Conservation (phyloP, 306 rosid genomes). For the Malus sieversii region DNA sequence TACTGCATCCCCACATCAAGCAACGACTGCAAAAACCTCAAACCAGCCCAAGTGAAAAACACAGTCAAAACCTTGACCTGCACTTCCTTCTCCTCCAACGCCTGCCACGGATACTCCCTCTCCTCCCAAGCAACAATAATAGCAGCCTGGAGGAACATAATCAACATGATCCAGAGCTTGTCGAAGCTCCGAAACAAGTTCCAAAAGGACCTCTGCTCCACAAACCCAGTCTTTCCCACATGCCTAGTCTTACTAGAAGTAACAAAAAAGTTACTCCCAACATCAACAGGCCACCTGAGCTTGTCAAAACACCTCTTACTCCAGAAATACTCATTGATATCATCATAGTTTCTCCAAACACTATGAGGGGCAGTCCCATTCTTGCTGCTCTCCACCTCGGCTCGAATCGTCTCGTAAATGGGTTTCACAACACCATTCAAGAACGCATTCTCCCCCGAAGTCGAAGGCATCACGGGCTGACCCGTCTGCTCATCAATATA, state of each 20-base stretch:
- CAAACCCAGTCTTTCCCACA: conserved; percentile 96
- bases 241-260: conserved; percentile 44
- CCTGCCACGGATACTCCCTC: conserved; percentile 58
- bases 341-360: conserved; percentile 91
- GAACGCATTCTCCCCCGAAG: conserved; percentile 72
- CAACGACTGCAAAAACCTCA: conserved; percentile 72
- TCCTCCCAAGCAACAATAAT: conserved; percentile 80
- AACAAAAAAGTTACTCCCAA: conserved; percentile 70
- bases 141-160: conserved; percentile 77
- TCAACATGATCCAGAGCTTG: conserved; percentile 80
- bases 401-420: conserved; percentile 62
- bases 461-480: conserved; percentile 69
- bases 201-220: conserved; percentile 93
- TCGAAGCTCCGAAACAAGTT: conserved; percentile 82
- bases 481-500: conserved; percentile 85
- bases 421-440: conserved; percentile 69
- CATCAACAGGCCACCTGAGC: conserved; percentile 80
- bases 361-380: conserved; percentile 82
- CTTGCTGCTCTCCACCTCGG: conserved; percentile 72
- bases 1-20: conserved; percentile 78
- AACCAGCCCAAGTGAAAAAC: conserved; percentile 76
- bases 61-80: conserved; percentile 64
- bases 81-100: conserved; percentile 41
- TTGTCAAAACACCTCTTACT: conserved; percentile 80
- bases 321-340: conserved; percentile 91